These are phyloP conservation scores for Entonaema liquescens DNA, from an alignment of 495 filamentous ascomycete genomes.

Conservation along the genomic window DNA sequence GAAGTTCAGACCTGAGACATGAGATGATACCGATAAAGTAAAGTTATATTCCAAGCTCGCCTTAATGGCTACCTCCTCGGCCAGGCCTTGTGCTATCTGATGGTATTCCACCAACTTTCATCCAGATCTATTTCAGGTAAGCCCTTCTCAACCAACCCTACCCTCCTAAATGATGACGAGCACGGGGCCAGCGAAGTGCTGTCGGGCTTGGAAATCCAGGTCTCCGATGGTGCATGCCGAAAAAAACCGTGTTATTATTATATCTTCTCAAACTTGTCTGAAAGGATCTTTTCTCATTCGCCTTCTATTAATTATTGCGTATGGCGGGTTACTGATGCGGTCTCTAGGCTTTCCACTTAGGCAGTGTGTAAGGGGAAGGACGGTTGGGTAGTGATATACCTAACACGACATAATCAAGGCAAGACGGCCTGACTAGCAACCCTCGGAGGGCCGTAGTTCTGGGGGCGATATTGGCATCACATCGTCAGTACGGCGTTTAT, in stretches of 20 bases:
- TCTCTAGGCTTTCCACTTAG: not conserved
- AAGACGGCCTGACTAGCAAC: not conserved
- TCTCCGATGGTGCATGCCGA: slow-evolving; percentile 50
- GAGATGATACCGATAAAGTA: slow-evolving; percentile 25
- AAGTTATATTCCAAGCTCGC: not conserved
- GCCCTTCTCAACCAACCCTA: not conserved
- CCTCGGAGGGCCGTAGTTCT: not conserved
- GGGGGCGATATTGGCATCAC: not conserved
- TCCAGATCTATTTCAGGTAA: slow-evolving; percentile 7
- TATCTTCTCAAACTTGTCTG: slow-evolving; percentile 63
- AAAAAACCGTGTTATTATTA: slow-evolving; percentile 56
- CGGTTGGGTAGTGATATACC: not conserved
- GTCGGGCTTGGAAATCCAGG: slow-evolving; percentile 40
- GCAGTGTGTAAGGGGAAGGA: not conserved
- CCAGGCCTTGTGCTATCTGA: not conserved
- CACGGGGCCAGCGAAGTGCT: slow-evolving; percentile 63
- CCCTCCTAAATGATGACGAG: slow-evolving; percentile 59
- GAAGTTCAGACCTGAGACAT: slow-evolving; percentile 63
- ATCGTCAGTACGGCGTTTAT: not conserved
- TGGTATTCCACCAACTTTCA: not conserved
- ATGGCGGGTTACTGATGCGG: slow-evolving; percentile 3
- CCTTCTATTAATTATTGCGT: not conserved
- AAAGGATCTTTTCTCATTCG: slow-evolving; percentile 23
- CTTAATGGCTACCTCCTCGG: not conserved
- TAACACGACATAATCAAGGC: not conserved